phyloP scores from a whole-genome alignment of 1,284 basidiomycete species.

The Puccinia coronata region DNA sequence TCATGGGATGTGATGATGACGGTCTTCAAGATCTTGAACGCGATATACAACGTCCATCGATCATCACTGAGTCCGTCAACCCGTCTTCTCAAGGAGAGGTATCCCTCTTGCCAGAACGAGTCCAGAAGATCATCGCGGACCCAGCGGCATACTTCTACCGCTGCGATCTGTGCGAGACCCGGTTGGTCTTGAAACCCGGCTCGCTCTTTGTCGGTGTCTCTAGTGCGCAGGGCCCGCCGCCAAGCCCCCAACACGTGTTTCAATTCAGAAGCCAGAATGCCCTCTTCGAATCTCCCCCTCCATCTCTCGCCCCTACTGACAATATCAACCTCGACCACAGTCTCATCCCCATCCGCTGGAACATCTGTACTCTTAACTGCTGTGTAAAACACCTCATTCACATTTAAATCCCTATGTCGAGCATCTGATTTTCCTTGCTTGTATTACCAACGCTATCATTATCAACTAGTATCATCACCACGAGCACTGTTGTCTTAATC shows the following conservation, averaged over 20 bases:
- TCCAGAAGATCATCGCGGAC: not conserved
- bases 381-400: constrained; percentile 3
- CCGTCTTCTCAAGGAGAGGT: not conserved
- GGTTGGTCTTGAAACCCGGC: not conserved
- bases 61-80: not conserved
- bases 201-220: not conserved
- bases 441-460: not conserved
- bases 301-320: not conserved
- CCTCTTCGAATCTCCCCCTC: not conserved
- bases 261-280: not conserved
- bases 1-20: not conserved
- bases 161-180: not conserved
- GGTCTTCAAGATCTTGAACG: not conserved
- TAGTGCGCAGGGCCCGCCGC: not conserved
- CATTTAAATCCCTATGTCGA: not conserved
- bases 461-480: not conserved
- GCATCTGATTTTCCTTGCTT: not conserved
- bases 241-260: not conserved
- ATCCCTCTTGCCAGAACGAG: not conserved
- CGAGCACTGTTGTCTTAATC: not conserved
- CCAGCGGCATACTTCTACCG: not conserved
- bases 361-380: constrained; percentile 12
- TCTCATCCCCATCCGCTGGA: constrained; percentile 15
- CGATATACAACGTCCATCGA: not conserved
- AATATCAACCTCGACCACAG: not conserved